phyloP scores from a whole-genome alignment of 1,139 yeast species.

The Kluyveromyces sp. region DNA sequence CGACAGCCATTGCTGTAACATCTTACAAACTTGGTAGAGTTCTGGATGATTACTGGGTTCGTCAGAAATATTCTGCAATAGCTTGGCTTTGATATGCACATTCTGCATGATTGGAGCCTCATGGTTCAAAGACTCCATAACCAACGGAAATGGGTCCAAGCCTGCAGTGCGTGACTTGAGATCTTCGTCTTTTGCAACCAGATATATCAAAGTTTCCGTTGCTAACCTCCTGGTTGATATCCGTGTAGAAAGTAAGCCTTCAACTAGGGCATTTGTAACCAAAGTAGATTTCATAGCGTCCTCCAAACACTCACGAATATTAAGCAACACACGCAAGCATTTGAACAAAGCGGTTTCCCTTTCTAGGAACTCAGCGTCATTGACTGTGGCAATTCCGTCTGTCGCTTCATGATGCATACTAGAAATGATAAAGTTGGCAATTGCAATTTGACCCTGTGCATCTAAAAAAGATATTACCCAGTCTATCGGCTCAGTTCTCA shows the following conservation, averaged over 20 bases:
- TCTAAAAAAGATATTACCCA: slow-evolving; percentile 84
- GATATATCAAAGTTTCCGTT: slow-evolving; percentile 62
- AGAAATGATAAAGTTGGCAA: slow-evolving; percentile 52
- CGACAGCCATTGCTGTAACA: slow-evolving; percentile 82
- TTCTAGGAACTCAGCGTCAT: slow-evolving; percentile 38
- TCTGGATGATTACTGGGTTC: slow-evolving; percentile 16
- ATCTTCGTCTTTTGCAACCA: slow-evolving; percentile 31
- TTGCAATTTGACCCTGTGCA: slow-evolving; percentile 83
- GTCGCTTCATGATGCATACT: slow-evolving; percentile 26
- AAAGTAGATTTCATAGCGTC: slow-evolving; percentile 46
- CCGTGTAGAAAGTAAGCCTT: slow-evolving; percentile 55
- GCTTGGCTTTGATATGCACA: slow-evolving; percentile 47
- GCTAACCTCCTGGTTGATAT: slow-evolving; percentile 72
- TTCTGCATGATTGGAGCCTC: slow-evolving; percentile 49
- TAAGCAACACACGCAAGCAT: slow-evolving; percentile 56
- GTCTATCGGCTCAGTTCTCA: slow-evolving; percentile 83
- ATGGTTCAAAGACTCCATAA: slow-evolving; percentile 52
- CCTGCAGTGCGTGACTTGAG: slow-evolving; percentile 3
- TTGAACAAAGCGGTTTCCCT: slow-evolving; percentile 54
- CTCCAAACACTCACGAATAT: slow-evolving; percentile 49
- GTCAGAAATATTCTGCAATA: slow-evolving; percentile 25
- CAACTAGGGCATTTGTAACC: slow-evolving; percentile 51
- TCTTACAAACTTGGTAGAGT: slow-evolving; percentile 36
- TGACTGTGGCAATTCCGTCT: slow-evolving; percentile 13
- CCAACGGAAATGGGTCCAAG: slow-evolving; percentile 7